phyloP scores from a whole-genome alignment of 768 basidiomycete genomes.

The Boletus pseudo-olivaceus region DNA sequence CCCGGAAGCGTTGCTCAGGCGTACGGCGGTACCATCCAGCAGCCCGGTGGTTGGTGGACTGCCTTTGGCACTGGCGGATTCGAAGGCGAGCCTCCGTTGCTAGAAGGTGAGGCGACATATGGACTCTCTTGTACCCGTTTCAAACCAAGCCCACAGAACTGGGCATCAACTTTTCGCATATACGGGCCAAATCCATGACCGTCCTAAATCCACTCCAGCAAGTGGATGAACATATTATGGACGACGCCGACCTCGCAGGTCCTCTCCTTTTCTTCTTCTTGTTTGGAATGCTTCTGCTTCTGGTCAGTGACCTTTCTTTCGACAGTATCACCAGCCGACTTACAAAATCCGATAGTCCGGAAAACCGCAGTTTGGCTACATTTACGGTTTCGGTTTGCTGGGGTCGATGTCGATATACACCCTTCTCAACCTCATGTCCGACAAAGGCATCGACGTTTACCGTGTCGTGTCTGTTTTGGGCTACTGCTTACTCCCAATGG shows the following conservation, averaged over 20 bases:
- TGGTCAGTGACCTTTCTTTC: conserved; percentile 54
- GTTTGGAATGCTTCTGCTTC: conserved; percentile 87
- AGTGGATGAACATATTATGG: conserved; percentile 94
- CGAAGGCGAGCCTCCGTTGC: conserved; percentile 92
- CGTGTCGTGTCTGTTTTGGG: conserved; percentile 93
- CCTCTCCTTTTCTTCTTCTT: conserved; percentile 94
- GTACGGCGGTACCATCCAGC: conserved; percentile 73
- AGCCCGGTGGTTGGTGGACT: conserved; percentile 84
- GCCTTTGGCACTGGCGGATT: conserved; percentile 95
- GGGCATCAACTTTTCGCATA: conserved; percentile 97
- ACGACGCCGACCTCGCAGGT: conserved; percentile 96
- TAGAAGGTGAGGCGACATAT: conserved; percentile 65
- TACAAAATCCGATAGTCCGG: conserved; percentile 63
- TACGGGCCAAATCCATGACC: conserved; percentile 88
- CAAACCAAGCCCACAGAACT: conserved; percentile 56
- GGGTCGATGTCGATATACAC: conserved; percentile 91
- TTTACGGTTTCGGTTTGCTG: conserved; percentile 96
- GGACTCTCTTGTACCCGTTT: background rate
- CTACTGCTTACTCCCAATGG: conserved; percentile 96
- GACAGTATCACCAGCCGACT: background rate
- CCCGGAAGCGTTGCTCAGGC: conserved; percentile 42
- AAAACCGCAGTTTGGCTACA: conserved; percentile 97
- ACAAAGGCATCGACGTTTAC: conserved; percentile 92
- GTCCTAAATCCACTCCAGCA: conserved; percentile 88
- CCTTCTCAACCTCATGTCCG: conserved; percentile 95